These are phyloP conservation scores for Alternaria dauci DNA, from an alignment of 2,329 filamentous ascomycete genomes.

Conservation along the genomic window DNA sequence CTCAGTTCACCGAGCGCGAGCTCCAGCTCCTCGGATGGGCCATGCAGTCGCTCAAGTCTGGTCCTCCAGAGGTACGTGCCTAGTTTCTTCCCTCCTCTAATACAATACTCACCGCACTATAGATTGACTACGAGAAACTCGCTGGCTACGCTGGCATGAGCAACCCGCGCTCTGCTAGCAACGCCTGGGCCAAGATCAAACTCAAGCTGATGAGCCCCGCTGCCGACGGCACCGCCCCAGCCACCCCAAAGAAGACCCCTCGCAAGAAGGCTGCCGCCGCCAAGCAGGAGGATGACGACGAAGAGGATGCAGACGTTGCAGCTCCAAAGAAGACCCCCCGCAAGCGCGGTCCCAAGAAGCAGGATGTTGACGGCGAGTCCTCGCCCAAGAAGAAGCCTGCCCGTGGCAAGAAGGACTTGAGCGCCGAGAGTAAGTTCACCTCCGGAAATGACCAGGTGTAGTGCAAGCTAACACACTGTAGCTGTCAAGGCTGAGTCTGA, in stretches of 20 bases:
- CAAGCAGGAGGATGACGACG: conserved; percentile 21
- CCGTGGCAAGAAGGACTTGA: conserved; percentile 33
- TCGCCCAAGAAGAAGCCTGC: conserved; percentile 45
- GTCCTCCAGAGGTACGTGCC: conserved; percentile 43
- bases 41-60: conserved; percentile 50
- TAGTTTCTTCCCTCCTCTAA: background rate
- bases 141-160: conserved; percentile 47
- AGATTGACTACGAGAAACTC: conserved; percentile 52
- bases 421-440: conserved; percentile 28
- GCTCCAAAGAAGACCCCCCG: conserved; percentile 41
- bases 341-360: conserved; percentile 46
- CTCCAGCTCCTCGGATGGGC: conserved; percentile 47
- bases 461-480: conserved; percentile 14
- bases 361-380: conserved; percentile 42
- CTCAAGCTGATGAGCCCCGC: conserved; percentile 35
- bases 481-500: conserved; percentile 21
- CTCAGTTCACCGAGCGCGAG: conserved; percentile 48
- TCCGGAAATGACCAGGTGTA: background rate
- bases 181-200: conserved; percentile 50
- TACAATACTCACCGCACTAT: conserved; percentile 13
- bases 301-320: conserved; percentile 19
- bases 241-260: conserved; percentile 34
- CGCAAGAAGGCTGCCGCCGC: conserved; percentile 27
- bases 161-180: conserved; percentile 49
- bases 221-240: conserved; percentile 17